Percentiles rank a stretch among this genome's conserved stretches.
These are phyloP conservation scores for Groenewaldozyma tartarivorans DNA, from an alignment of 805 yeast species.

Conservation along the genomic window DNA sequence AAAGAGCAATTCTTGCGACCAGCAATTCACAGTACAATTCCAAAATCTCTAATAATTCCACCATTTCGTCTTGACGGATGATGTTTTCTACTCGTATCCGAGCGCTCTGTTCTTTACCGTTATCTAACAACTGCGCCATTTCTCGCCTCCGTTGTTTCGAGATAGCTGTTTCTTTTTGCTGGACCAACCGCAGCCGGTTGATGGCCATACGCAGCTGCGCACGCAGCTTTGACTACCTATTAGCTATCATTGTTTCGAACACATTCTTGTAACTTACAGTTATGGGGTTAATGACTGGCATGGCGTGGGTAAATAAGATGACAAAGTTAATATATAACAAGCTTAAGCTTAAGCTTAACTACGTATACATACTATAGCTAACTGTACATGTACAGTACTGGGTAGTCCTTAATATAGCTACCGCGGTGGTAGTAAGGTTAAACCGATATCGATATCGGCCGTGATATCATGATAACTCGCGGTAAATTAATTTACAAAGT, in stretches of 20 bases:
- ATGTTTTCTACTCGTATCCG: conserved; percentile 74
- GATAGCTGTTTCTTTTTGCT: conserved; percentile 64
- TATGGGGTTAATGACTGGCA: conserved; percentile 1
- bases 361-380: no score
- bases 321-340: no score
- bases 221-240: conserved; percentile 18
- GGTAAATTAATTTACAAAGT: no score
- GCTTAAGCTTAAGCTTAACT: no score
- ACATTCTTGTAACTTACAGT: no score
- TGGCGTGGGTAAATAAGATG: no score
- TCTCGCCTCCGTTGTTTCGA: conserved; percentile 65
- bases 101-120: conserved; percentile 75
- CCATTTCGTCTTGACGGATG: conserved; percentile 70
- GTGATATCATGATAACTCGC: no score
- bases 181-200: conserved; percentile 58
- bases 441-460: no score
- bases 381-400: no score
- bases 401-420: no score
- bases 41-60: conserved; percentile 67
- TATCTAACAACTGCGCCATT: conserved; percentile 58
- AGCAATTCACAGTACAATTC: conserved; percentile 77
- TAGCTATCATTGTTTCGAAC: no score
- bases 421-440: no score
- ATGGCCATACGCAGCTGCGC: conserved; percentile 53
- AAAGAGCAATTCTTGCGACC: conserved; percentile 60